A percentile compares a stretch with the other conserved stretches of the same genome.
phyloP scores from a whole-genome alignment of 2,329 filamentous ascomycete genomes.

The Calonectria ilicicola region DNA sequence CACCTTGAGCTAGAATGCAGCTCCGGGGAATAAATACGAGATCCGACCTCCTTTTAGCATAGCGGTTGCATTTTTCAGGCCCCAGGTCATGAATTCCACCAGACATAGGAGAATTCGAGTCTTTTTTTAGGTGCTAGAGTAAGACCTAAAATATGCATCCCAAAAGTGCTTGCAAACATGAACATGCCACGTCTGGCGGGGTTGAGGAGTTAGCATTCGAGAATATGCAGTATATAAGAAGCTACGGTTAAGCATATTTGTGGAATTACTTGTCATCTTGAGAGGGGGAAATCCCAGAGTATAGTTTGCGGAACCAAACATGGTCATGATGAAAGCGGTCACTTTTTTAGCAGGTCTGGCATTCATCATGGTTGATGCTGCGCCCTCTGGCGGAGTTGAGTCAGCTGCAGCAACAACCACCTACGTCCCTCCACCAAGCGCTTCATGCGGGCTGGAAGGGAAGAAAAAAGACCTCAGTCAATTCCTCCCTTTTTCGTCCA shows the following conservation, averaged over 20 bases:
- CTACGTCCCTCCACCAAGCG: background rate
- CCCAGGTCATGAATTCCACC: background rate
- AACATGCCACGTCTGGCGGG: background rate
- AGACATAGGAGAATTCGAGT: background rate
- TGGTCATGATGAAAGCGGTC: background rate
- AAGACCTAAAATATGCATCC: background rate
- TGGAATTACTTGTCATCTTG: background rate
- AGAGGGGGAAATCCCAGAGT: background rate
- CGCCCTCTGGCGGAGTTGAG: background rate
- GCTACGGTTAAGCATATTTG: background rate
- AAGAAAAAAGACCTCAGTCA: background rate
- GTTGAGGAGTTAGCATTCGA: background rate
- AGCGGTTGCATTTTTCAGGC: background rate
- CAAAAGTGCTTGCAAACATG: background rate
- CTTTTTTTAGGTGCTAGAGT: background rate
- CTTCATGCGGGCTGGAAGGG: background rate
- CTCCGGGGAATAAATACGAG: background rate
- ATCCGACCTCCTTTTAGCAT: background rate
- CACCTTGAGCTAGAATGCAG: background rate
- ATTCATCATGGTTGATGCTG: background rate
- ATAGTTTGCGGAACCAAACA: background rate
- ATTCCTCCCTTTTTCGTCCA: background rate
- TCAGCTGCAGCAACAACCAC: background rate
- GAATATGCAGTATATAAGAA: background rate
- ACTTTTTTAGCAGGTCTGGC: background rate